Conservation (phyloP, 116 monocot species). For the Iris pallida region DNA sequence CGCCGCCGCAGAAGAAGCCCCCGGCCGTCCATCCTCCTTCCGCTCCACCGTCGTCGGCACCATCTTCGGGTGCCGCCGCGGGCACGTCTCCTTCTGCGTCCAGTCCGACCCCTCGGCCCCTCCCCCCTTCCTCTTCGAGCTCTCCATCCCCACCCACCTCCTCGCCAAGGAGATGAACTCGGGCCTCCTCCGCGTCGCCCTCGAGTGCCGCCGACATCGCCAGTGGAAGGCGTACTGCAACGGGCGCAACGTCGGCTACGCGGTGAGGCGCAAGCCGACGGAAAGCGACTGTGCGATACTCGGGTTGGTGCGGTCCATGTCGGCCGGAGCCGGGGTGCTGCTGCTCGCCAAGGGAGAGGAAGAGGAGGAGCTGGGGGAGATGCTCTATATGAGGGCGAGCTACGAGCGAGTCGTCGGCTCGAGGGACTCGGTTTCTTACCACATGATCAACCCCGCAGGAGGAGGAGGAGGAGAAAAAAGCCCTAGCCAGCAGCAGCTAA, state of each 20-base stretch:
- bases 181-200: slow-evolving; percentile 39
- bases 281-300: slow-evolving; percentile 21
- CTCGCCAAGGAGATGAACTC: slow-evolving; percentile 43
- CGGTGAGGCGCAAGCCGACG: slow-evolving; percentile 24
- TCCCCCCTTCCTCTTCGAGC: slow-evolving; percentile 45
- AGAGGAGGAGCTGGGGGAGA: slow-evolving; percentile 9
- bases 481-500: slow-evolving; percentile 27
- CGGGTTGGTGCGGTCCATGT: slow-evolving; percentile 12
- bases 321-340: slow-evolving; percentile 36
- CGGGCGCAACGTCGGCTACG: slow-evolving; percentile 41
- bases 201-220: slow-evolving; percentile 24
- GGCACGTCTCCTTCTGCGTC: slow-evolving; percentile 45
- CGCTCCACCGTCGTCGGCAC: slow-evolving; percentile 34
- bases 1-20: not conserved
- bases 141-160: slow-evolving; percentile 31
- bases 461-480: slow-evolving; percentile 9
- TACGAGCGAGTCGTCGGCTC: slow-evolving; percentile 50
- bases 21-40: not conserved
- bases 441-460: slow-evolving; percentile 38
- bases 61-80: slow-evolving; percentile 43
- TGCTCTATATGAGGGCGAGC: slow-evolving; percentile 42
- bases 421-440: slow-evolving; percentile 41
- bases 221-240: slow-evolving; percentile 47
- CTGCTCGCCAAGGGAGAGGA: not conserved
- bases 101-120: slow-evolving; percentile 27